Evolutionary conservation across 73 alveolate species (phyloP).

Genomic region (Breviolum minutum): DNA sequence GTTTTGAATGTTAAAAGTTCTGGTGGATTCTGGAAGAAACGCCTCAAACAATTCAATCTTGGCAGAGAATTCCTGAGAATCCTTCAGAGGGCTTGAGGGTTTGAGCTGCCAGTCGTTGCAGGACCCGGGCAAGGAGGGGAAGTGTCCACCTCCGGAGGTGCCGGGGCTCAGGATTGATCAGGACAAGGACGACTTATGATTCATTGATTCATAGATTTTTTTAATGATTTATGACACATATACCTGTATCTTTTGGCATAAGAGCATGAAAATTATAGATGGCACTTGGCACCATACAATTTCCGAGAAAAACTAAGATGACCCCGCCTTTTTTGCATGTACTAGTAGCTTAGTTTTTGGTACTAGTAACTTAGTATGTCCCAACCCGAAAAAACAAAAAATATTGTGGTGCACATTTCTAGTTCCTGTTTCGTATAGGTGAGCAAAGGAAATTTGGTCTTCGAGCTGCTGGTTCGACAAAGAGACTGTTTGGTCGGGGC

Average conservation of each 20-base stretch:
- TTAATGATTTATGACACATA: not conserved
- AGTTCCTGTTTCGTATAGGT: not conserved
- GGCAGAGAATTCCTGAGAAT: not conserved
- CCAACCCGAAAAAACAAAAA: not conserved
- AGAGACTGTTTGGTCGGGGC: constrained; percentile 18
- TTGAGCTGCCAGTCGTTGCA: not conserved
- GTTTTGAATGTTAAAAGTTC: no score
- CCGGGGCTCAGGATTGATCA: not conserved
- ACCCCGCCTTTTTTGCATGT: no score
- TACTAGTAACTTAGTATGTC: not conserved
- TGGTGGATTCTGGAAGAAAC: not conserved
- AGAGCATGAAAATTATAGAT: not conserved
- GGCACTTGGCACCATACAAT: not conserved
- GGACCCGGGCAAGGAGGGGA: constrained; percentile 54
- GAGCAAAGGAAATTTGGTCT: constrained; percentile 44
- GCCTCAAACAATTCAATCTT: not conserved
- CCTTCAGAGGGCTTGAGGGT: not conserved
- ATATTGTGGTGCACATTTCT: not conserved
- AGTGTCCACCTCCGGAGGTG: constrained; percentile 15
- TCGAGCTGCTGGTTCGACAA: constrained; percentile 53
- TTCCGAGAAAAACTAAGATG: no score
- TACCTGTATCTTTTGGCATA: not conserved
- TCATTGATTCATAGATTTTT: not conserved
- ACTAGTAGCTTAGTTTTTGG: not conserved
- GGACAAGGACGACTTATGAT: not conserved